Base-by-base conservation (phyloP, 106 monocot species). In the Apostasia shenzhenica region DNA sequence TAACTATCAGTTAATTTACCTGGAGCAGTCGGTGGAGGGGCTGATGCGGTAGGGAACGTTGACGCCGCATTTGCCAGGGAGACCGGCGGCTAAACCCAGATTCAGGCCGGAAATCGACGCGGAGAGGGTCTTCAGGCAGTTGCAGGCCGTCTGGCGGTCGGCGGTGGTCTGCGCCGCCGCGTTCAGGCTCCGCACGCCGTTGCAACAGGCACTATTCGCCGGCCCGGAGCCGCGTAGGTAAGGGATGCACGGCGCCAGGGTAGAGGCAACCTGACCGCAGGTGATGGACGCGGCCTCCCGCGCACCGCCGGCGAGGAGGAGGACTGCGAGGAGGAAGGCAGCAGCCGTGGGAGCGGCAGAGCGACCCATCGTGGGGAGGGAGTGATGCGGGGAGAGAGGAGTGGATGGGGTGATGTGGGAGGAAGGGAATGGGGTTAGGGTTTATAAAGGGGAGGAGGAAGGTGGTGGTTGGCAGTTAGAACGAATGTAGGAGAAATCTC, bases 1-100 rank as follows among this genome's bases (percentile, higher is more conserved):
- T 26, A 26, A 26, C 26, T 26, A 26, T 26, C 26, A 26, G 26
- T 26, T 26, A 26, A 46, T 13, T 67, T 80, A 84, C 80, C 60
- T 76, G 45, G 76, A 57, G 79, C 83, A 84, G 80, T 84, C 79
- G 53, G 72, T 72, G 50, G 74, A 61, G 12, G 61, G 41, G 79
- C 79, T 83, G 72, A 83, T 83, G 63, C 72, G 0, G 44, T 71
- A 83, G 0, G 76, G 76, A 2, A 83, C 40, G 51, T 14, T 72
- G 63, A 83, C 79, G 42, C 75, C 79, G 43, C 83, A 83, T 71
- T 71, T 67, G 40, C 67, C 14, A 1, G 83, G 79, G 56, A 83
- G 37, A 38, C 67, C 55, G 13, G 67, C 50, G 52, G 45, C 67
- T 12, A 45, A 7, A 9, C 4, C 62, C 0, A 59, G 50, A 0